phyloP scores from a whole-genome alignment of 1,139 yeast species.

The Magnusiomyces suaveolens region DNA sequence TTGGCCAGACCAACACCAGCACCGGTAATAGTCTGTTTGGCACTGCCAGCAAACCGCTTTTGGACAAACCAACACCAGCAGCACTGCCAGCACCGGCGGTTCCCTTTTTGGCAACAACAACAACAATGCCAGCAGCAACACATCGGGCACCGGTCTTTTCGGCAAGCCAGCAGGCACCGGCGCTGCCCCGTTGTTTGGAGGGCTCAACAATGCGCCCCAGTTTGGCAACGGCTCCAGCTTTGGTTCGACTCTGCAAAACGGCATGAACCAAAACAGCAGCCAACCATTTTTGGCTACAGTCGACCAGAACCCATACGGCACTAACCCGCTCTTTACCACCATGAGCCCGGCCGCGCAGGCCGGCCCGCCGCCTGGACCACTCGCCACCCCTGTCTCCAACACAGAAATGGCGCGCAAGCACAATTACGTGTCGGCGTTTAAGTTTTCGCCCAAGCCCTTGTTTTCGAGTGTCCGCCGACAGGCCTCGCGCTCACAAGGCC shows the following conservation, averaged over 20 bases:
- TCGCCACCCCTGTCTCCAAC: slow-evolving; percentile 44
- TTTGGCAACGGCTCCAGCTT: background rate
- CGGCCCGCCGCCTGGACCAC: slow-evolving; percentile 39
- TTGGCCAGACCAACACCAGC: background rate
- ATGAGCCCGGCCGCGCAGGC: slow-evolving; percentile 29
- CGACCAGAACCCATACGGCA: slow-evolving; percentile 64
- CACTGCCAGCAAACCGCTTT: background rate
- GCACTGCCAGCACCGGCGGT: slow-evolving; percentile 13
- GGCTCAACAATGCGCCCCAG: background rate
- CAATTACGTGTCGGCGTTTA: slow-evolving; percentile 53
- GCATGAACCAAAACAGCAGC: background rate
- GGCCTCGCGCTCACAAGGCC: slow-evolving; percentile 9
- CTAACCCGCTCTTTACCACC: slow-evolving; percentile 51
- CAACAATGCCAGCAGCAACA: slow-evolving; percentile 4
- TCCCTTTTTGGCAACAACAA: slow-evolving; percentile 16
- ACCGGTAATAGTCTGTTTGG: slow-evolving; percentile 6
- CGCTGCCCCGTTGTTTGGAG: slow-evolving; percentile 19
- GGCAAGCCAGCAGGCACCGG: slow-evolving; percentile 8
- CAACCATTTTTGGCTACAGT: slow-evolving; percentile 33
- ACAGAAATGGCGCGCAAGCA: slow-evolving; percentile 41
- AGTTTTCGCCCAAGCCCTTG: slow-evolving; percentile 45
- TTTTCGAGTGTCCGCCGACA: slow-evolving; percentile 20
- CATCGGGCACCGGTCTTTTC: slow-evolving; percentile 23
- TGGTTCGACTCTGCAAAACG: no score
- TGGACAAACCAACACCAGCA: background rate